Evolutionary conservation across 2,329 filamentous ascomycete species (phyloP).

Genomic region (Akanthomyces muscarius): DNA sequence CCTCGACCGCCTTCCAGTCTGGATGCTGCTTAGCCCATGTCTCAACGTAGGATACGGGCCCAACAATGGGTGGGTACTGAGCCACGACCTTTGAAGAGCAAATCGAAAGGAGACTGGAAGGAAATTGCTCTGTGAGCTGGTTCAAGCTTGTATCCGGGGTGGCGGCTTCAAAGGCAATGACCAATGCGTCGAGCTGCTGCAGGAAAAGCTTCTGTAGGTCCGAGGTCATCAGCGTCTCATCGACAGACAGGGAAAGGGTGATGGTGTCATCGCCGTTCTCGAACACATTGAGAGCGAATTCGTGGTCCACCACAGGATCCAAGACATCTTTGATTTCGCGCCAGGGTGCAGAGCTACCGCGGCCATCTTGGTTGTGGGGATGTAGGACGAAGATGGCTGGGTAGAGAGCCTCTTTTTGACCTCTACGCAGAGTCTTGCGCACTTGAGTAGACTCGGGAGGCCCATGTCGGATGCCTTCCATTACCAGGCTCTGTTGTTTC

Average conservation of each 20-base stretch:
- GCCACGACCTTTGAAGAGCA: neutral
- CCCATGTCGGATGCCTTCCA: slow-evolving; percentile 1
- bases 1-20: slow-evolving; percentile 4
- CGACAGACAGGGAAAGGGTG: slow-evolving; percentile 6
- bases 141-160: neutral
- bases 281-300: slow-evolving; percentile 1
- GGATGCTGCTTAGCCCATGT: slow-evolving; percentile 3
- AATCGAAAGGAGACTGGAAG: neutral
- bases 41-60: neutral
- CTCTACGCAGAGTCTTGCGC: neutral
- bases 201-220: neutral
- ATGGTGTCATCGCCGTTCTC: neutral
- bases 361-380: neutral
- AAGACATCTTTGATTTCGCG: neutral
- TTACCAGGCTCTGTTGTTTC: neutral
- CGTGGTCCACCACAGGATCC: slow-evolving; percentile 4
- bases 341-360: neutral
- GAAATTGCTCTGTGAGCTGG: neutral
- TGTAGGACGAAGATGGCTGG: slow-evolving; percentile 6
- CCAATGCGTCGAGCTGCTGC: slow-evolving; percentile 2
- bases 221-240: neutral
- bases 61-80: neutral
- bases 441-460: slow-evolving; percentile 1
- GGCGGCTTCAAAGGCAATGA: neutral
- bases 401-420: neutral